phyloP scores from a whole-genome alignment of 768 basidiomycete genomes.

The Collybiopsis confluens region DNA sequence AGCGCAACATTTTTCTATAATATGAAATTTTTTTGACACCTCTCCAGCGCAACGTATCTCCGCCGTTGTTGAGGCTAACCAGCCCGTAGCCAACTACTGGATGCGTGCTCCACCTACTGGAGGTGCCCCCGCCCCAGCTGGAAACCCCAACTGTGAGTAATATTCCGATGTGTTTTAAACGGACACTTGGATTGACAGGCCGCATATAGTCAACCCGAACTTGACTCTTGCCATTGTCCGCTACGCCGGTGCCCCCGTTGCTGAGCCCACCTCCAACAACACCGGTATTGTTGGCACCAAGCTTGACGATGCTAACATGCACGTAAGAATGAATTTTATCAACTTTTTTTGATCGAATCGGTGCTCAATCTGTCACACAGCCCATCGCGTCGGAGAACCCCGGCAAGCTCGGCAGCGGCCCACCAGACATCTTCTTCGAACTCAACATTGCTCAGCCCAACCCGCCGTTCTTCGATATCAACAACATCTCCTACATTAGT shows the following conservation, averaged over 20 bases:
- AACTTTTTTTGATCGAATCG: constrained; percentile 28
- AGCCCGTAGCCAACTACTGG: constrained; percentile 29
- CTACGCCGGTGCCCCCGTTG: constrained; percentile 21
- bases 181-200: background rate
- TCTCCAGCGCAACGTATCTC: constrained; percentile 1
- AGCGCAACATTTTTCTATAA: constrained; percentile 2
- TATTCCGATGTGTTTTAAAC: background rate
- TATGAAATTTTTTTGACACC: background rate
- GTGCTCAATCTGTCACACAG: constrained; percentile 13
- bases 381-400: constrained; percentile 10
- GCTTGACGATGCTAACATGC: constrained; percentile 16
- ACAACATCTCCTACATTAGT: constrained; percentile 8
- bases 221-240: constrained; percentile 34
- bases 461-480: constrained; percentile 13
- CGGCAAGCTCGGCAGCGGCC: constrained; percentile 10
- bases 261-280: constrained; percentile 9
- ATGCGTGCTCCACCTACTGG: constrained; percentile 19
- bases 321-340: constrained; percentile 5
- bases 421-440: constrained; percentile 17
- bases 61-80: constrained; percentile 17
- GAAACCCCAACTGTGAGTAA: constrained; percentile 20
- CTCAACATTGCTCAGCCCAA: constrained; percentile 11
- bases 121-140: background rate
- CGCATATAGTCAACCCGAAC: constrained; percentile 15
- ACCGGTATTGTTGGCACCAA: background rate